Base-by-base conservation (phyloP, 2,329 filamentous ascomycete species). In the Cercospora sojina region DNA sequence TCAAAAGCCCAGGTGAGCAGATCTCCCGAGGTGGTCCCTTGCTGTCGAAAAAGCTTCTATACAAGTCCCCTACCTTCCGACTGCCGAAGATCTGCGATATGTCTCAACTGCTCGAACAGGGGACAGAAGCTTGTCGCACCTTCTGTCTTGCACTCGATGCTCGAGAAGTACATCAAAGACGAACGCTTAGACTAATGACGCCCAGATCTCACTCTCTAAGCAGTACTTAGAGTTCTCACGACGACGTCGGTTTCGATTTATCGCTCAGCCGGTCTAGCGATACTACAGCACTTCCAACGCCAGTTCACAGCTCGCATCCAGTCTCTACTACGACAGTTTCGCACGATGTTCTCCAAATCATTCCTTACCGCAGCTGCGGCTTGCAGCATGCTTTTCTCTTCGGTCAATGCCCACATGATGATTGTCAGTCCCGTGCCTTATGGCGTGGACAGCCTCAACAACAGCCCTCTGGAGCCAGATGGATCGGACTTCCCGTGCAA, bases 401-500 rank as follows among this genome's bases (percentile, higher is more conserved):
- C 64, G 32, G 70, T 68, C 74, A 85, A 86, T 60, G 91, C 88
- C 56, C 94, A 98, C 78, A 91, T 97, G 85, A 80, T 86, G 38
- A 90, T 97, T 85, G 80, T 73, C 64, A 83, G 79, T 8, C 93
- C 94, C 0, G 79, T 85, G 6, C 92, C 92, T 0, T 96, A 88
- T 68, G 80, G 80, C 64, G 76, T 78, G 43, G 77, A 77, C n/a
- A 80, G 79, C 31, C 81, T 86, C 38, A 82, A 83, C 79, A 94
- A 91, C 79, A 81, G 80, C 5, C 93, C 93, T 0, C 83, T 97
- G 0, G 65, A 78, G 0, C 74, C 70, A 3, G 65, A 68, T n/a
- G 71, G 69, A 4, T 73, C 72, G 18, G 81, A 97, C 78, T 98
- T 91, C 74, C 94, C 94, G 0, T 98, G 94, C 87, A 94, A 97